Evolutionary conservation across 306 rosid species (phyloP), one percentile per base, ranked within the genome.

Genomic region (Crotalaria pallida): DNA sequence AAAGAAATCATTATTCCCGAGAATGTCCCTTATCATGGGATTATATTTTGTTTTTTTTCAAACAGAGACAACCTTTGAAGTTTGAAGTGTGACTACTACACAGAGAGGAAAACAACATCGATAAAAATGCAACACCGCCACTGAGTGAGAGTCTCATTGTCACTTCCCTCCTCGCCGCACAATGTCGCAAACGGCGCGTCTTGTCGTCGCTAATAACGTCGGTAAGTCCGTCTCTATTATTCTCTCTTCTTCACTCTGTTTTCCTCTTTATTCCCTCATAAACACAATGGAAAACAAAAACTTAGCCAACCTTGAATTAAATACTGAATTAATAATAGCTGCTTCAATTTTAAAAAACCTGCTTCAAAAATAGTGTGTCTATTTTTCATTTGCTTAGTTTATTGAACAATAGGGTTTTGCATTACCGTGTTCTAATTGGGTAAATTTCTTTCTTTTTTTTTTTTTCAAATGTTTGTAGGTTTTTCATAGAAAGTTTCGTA

Each of bases 141-240:
- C 44, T 74, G 79, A 71, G 57, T 40, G 60, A 9, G 60, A 16
- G 51, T 45, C 60, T 13, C 65, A 16, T 62, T 13, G 17, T 49
- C 8, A 57, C 10, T 15, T 69, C 65, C 26, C 13, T 3, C 15
- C 4, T 7, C 33, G 22, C 4, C 8, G 1, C 31, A 53, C 87
- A 64, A 89, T 92, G 96, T 79, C 86, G 47, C 93, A 87, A 63
- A 63, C 80, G 40, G 71, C 70, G 34, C 77, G 77, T 71, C 84
- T 84, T 56, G 3, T 82, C 73, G 26, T 81, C 61, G 13, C 82
- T 69, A 73, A 84, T 18, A 80, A 74, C 71, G 36, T 62, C 52
- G 89, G 96, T 89, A 31, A 67, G 77, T 63, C 26, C 55, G 44
- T 73, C 7, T 17, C 51, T 55, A 2, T 41, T 2, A 10, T 1